Conservation (phyloP, 2,329 filamentous ascomycete genomes). For the Cercospora sp. region DNA sequence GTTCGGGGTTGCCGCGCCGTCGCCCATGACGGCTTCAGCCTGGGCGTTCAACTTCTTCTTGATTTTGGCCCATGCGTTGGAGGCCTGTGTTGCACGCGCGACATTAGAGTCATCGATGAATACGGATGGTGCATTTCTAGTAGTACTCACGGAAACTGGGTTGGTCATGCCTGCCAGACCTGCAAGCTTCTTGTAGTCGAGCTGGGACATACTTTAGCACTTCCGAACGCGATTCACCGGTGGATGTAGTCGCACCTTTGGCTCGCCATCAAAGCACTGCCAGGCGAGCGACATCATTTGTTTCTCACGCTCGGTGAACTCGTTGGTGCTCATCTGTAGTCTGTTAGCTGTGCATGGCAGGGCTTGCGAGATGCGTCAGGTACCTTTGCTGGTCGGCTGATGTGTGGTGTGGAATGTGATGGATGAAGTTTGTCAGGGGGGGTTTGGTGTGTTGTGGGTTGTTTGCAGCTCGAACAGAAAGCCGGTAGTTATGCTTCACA, state of each 20-base stretch:
- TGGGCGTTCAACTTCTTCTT: constrained; percentile 37
- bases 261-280: constrained; percentile 34
- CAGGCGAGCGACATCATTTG: constrained; percentile 32
- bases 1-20: constrained; percentile 6
- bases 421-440: not conserved
- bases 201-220: constrained; percentile 15
- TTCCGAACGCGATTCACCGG: constrained; percentile 27
- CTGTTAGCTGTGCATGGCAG: not conserved
- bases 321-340: constrained; percentile 16
- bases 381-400: not conserved
- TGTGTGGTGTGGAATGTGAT: not conserved
- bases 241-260: constrained; percentile 43
- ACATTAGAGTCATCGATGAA: not conserved
- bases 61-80: constrained; percentile 38
- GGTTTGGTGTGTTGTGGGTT: not conserved
- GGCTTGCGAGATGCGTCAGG: not conserved
- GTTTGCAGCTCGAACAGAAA: not conserved
- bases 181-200: constrained; percentile 32
- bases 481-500: not conserved
- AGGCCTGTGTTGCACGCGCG: constrained; percentile 17
- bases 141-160: constrained; percentile 20
- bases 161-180: constrained; percentile 29
- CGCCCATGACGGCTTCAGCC: constrained; percentile 11
- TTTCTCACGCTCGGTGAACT: constrained; percentile 31
- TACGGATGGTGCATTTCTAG: not conserved